These are phyloP conservation scores for Onygena corvina DNA, from an alignment of 2,329 filamentous ascomycete genomes.

Conservation along the genomic window DNA sequence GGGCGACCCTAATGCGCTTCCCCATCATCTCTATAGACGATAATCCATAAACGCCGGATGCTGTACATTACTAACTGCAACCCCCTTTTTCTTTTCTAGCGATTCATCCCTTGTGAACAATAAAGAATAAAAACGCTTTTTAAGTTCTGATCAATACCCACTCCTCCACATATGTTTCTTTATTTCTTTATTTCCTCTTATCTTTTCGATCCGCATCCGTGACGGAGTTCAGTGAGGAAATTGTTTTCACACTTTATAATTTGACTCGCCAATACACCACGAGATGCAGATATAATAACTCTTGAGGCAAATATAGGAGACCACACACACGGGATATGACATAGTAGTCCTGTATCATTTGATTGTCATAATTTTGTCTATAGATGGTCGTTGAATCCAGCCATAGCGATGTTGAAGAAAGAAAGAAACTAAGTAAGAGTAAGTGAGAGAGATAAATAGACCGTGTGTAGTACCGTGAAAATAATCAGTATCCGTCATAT, in stretches of 20 bases:
- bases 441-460: neutral
- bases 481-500: neutral
- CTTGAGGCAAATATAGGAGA: no score
- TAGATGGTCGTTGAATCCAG: neutral
- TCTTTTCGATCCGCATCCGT: no score
- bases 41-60: neutral
- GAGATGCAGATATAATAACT: no score
- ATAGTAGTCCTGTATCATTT: neutral
- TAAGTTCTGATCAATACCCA: neutral
- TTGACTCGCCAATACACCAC: no score
- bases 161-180: neutral
- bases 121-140: neutral
- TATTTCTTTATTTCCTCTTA: neutral
- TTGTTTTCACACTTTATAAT: no score
- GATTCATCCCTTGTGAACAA: neutral
- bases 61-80: no score
- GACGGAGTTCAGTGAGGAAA: no score
- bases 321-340: no score
- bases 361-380: neutral
- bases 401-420: slow-evolving; percentile 1
- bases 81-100: neutral
- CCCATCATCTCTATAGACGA: slow-evolving; percentile 13
- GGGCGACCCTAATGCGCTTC: slow-evolving; percentile 4
- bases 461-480: neutral
- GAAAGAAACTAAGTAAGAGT: neutral